A percentile compares a stretch with the other conserved stretches of the same genome.
Conservation (phyloP, 106 monocot genomes). For the Dioscorea dumetorum region DNA sequence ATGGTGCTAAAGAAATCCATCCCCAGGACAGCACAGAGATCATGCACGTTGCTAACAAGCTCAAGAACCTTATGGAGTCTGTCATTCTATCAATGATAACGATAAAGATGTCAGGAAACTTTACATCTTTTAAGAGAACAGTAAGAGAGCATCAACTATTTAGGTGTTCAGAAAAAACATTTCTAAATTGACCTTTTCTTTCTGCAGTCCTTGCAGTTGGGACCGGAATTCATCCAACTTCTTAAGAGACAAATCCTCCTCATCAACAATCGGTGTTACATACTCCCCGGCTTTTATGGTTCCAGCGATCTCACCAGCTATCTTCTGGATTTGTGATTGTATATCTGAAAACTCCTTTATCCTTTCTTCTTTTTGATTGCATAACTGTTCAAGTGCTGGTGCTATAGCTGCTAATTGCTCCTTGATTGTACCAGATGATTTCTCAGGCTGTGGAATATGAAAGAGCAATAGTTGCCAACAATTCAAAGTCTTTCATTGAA, state of each 20-base stretch:
- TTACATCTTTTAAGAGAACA: not conserved
- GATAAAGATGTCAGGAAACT: not conserved
- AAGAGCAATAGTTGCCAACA: not conserved
- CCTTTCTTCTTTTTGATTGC: slow-evolving; percentile 71
- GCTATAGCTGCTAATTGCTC: slow-evolving; percentile 83
- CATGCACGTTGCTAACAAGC: slow-evolving; percentile 80
- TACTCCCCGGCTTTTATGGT: slow-evolving; percentile 30
- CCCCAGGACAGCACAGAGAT: slow-evolving; percentile 85
- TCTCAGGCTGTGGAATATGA: slow-evolving; percentile 54
- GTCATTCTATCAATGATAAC: slow-evolving; percentile 57
- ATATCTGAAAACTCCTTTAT: slow-evolving; percentile 72
- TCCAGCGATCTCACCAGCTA: slow-evolving; percentile 64
- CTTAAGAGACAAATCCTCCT: slow-evolving; percentile 74
- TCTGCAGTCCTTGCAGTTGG: slow-evolving; percentile 82
- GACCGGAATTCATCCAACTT: slow-evolving; percentile 69
- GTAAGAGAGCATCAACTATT: too few species aligned
- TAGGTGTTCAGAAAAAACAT: not conserved
- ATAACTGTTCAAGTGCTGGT: slow-evolving; percentile 59
- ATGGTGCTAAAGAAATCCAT: slow-evolving; percentile 82
- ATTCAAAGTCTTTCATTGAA: too few species aligned
- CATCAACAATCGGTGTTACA: slow-evolving; percentile 40
- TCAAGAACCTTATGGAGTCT: slow-evolving; percentile 74
- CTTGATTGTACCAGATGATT: slow-evolving; percentile 83
- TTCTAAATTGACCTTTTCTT: slow-evolving; percentile 62
- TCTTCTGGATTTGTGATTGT: slow-evolving; percentile 66